Evolutionary conservation across 495 filamentous ascomycete genomes (phyloP), one percentile per base, ranked within the genome.

Genomic region (Viridothelium virens): DNA sequence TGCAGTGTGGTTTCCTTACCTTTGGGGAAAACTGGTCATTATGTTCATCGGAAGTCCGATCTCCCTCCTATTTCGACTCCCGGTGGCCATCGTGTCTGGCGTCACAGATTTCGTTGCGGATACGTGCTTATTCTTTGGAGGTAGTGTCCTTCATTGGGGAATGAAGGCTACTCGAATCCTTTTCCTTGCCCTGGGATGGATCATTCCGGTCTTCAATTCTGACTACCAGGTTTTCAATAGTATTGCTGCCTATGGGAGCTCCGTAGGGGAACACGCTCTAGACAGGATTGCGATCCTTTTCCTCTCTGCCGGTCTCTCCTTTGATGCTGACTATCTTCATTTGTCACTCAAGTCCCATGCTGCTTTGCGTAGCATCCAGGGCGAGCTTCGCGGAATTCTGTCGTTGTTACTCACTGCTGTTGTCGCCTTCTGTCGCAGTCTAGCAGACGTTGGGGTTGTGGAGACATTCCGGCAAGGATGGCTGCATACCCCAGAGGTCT

Each of bases 1-100:
- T 65, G 91, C 91, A 9, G 85, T 97, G 56, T 96, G 94, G 78
- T 79, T 97, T 56, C 94, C 94, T 0, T 99, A 97, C 75, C 85
- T 95, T 38, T 86, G 87, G 71, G 94, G 94, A 14, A 94, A 96
- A 69, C 79, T 93, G 33, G 85, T 89, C 2, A 81, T 97, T 41
- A 85, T 94, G 67, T 77, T 89, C 33, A 67, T 95, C 36, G 91
- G 89, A 41, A 90, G 92, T 67, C 94, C 95, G 3, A 76, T 90
- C 31, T 78, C 85, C 18, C 79, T 89, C 31, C 73, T 86, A 50
- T 72, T 92, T 67, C 83, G 87, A 71, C 80, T 92, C 25, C 88
- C 91, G 5, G 80, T 93, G 34, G 83, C 83, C 25, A 79, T 91
- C 18, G 70, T 90, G 4, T 89, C 90, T 46, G 83, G 83, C 63